Conservation (phyloP, 2,329 filamentous ascomycete species). For the Cyphellophora attinorum region DNA sequence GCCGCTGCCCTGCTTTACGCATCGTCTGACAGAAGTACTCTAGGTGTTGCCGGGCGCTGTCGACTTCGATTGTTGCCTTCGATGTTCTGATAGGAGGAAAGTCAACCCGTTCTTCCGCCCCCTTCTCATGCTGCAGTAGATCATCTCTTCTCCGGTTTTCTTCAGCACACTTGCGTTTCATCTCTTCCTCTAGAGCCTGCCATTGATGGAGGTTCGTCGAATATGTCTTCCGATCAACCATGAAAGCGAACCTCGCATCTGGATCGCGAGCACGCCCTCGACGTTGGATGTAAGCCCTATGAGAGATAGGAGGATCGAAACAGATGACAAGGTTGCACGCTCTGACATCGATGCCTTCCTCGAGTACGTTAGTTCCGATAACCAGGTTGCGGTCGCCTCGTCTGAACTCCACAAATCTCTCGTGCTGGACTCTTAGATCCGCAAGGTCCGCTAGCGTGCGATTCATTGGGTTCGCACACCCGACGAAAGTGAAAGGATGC, state of each 20-base stretch:
- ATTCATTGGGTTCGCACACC: conserved; percentile 33
- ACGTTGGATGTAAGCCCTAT: conserved; percentile 57
- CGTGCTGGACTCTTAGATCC: conserved; percentile 36
- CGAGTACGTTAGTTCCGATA: conserved; percentile 47
- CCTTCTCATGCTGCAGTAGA: conserved; percentile 40
- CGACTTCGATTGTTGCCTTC: conserved; percentile 57
- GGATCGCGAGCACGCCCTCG: conserved; percentile 53
- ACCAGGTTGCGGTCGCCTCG: conserved; percentile 46
- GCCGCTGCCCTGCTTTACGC: conserved; percentile 35
- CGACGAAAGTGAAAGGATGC: conserved; percentile 42
- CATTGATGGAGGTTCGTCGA: conserved; percentile 41
- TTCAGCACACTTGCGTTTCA: conserved; percentile 61
- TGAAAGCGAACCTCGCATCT: conserved; percentile 47
- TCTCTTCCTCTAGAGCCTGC: conserved; percentile 58
- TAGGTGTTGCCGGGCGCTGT: conserved; percentile 66
- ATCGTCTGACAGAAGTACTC: conserved; percentile 68
- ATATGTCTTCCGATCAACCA: conserved; percentile 20
- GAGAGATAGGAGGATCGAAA: conserved; percentile 51
- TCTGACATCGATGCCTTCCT: conserved; percentile 54
- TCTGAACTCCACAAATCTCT: conserved; percentile 45
- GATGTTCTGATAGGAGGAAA: conserved; percentile 34
- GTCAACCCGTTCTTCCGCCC: conserved; percentile 28
- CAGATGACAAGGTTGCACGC: conserved; percentile 57
- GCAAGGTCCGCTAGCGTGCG: conserved; percentile 43
- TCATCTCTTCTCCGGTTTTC: conserved; percentile 19